phyloP scores from a whole-genome alignment of 768 basidiomycete species.

The Mrakia frigida region DNA sequence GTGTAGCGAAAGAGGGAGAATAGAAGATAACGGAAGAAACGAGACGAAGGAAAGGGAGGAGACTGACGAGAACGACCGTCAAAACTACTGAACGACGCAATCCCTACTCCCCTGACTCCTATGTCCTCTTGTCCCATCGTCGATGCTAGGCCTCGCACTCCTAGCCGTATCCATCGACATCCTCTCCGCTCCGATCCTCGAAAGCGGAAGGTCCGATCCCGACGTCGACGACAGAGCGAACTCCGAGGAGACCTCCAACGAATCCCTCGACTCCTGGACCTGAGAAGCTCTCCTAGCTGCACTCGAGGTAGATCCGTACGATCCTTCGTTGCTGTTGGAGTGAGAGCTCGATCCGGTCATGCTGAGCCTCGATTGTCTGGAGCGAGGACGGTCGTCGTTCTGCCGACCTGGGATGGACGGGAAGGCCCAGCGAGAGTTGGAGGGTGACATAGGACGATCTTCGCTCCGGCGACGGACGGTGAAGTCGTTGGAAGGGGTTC shows the following conservation, averaged over 20 bases:
- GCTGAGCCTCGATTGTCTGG: conserved; percentile 15
- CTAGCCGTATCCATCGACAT: background rate
- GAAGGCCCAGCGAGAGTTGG: conserved; percentile 10
- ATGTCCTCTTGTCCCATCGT: background rate
- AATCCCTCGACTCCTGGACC: background rate
- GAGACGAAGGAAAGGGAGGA: background rate
- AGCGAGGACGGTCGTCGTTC: conserved; percentile 15
- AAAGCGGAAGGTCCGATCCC: background rate
- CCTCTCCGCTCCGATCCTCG: background rate
- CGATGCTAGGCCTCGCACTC: background rate
- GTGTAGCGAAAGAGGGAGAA: background rate
- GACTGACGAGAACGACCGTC: background rate
- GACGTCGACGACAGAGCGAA: background rate
- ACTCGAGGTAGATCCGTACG: background rate
- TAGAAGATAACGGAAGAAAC: background rate
- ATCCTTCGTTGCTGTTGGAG: background rate
- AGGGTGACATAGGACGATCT: background rate
- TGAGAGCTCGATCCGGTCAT: conserved; percentile 1
- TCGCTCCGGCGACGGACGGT: conserved; percentile 12
- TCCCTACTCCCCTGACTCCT: conserved; percentile 17
- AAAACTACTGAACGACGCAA: conserved; percentile 12
- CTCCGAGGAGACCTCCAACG: background rate
- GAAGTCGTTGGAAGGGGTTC: background rate
- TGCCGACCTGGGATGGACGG: background rate
- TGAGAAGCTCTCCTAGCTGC: background rate